Evolutionary conservation across 495 filamentous ascomycete species (phyloP).

Genomic region (Hamigera avellanea): DNA sequence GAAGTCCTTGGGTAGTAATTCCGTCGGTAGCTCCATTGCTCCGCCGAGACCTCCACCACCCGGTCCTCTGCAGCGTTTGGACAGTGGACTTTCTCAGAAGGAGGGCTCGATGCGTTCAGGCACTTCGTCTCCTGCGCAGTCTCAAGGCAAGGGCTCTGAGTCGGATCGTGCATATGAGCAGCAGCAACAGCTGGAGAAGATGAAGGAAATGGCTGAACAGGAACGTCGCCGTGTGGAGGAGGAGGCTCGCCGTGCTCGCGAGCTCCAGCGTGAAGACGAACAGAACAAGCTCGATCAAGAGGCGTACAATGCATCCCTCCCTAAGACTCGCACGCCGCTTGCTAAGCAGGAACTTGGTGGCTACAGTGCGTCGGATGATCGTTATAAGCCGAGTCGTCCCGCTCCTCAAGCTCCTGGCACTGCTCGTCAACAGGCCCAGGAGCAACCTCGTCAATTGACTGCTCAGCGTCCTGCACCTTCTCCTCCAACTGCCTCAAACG

Average conservation of each 20-base stretch:
- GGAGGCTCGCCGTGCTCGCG: slow-evolving; percentile 37
- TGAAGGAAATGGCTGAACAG: slow-evolving; percentile 39
- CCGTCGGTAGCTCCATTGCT: slow-evolving; percentile 58
- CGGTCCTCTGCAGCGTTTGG: slow-evolving; percentile 30
- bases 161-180: slow-evolving; percentile 29
- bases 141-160: slow-evolving; percentile 18
- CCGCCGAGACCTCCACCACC: slow-evolving; percentile 65
- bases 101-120: slow-evolving; percentile 20
- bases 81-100: slow-evolving; percentile 26
- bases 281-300: slow-evolving; percentile 62
- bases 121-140: slow-evolving; percentile 25
- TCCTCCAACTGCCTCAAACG: slow-evolving; percentile 28
- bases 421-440: slow-evolving; percentile 28
- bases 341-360: slow-evolving; percentile 85
- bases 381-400: slow-evolving; percentile 73
- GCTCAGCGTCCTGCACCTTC: slow-evolving; percentile 48
- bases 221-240: slow-evolving; percentile 41
- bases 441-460: slow-evolving; percentile 25
- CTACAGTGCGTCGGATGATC: slow-evolving; percentile 40
- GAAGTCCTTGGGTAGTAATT: slow-evolving; percentile 19
- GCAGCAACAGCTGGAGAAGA: slow-evolving; percentile 30
- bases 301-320: slow-evolving; percentile 77
- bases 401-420: slow-evolving; percentile 42
- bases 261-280: slow-evolving; percentile 46
- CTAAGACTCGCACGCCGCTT: slow-evolving; percentile 59